Base-by-base conservation (phyloP, 139 green algal genomes). In the Coelastrella sp. region DNA sequence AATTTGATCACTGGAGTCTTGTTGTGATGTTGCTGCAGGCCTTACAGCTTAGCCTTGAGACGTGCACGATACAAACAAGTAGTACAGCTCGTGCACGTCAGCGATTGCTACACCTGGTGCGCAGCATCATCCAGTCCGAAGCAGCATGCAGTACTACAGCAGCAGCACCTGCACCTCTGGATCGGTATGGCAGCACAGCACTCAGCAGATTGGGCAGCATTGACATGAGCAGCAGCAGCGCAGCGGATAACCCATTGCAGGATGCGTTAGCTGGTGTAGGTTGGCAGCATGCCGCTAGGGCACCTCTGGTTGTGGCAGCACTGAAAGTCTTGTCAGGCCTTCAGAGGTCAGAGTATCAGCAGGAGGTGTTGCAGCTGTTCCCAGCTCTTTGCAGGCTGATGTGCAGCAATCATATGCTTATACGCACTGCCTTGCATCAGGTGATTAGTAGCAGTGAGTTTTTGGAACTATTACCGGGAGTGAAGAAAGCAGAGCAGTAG, bases 371-470 rank as follows among this genome's bases (percentile, higher is more conserved):
- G 40, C 51, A 66, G 30, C 50, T 90, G 37, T 92, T 89, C 41
- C 87, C 87, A n/a, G 75, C 89, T 25, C 81, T 93, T 8, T 86
- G 87, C 23, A 68, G 69, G 73, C 82, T 93, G 27, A 81, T 91
- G 51, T 92, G 86, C 72, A 89, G 79, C 76, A 84, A 53, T 23
- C 87, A 93, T 79, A 53, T 75, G 41, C 73, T 82, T 17, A 85
- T 89, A 43, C 86, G 90, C 35, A 67, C 32, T 25, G 75, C 79
- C 35, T 67, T 93, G 51, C 82, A 66, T 15, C 32, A 68, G 40
- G 79, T 93, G 23, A 43, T 93, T 38, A 41, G 30, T 34, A 72
- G 67, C 34, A 21, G 32, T 23, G 71, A 87, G 82, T 79, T 87
- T 38, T 25, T 75, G 50, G 53, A 48, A 57, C 23, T 87, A 53